Base-by-base conservation (phyloP, 257 asterid species). In the Mentha longifolia region DNA sequence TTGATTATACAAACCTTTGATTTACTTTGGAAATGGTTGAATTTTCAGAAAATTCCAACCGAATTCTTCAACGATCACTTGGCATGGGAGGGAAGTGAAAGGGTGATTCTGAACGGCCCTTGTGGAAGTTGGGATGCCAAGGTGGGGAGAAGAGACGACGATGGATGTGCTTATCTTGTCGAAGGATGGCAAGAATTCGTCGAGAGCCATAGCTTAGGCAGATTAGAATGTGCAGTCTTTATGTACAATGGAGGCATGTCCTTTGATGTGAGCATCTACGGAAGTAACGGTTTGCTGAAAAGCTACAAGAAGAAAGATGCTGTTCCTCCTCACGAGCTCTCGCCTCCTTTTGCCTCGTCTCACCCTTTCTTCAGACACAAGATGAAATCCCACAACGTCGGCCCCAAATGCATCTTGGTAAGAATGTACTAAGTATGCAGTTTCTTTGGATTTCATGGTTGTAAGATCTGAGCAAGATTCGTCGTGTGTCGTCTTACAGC, bases 241-340 rank as follows among this genome's bases (percentile, higher is more conserved):
- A 69, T 51, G 7, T 76, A 80, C 81, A 80, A 69, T 9, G 81
- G 79, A 10, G 39, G 30, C 22, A 64, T 64, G 67, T 76, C 81
- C 2, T 80, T 80, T 41, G 79, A 80, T 42, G 85, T 80, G 64
- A 70, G 15, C 12, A 69, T 80, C 13, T 66, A 4, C n/a, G 71
- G 54, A 6, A 22, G 4, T n/a, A 47, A 61, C 15, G 69, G 75
- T 3, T 55, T 39, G 28, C 3, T 0, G 9, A 70, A 22, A 43
- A 68, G 37, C 19, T 51, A 66, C 14, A 51, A 16, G 4, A 16
- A 56, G 1, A 11, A 1, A 10, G 49, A 16, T 35, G 11, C 62
- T 17, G 49, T 16, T 35, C 4, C 62, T 17, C 12, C 10, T n/a
- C 59, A 37, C 25, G 49, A 47, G 20, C 9, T 33, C 19, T 12